Evolutionary conservation across 192 early-diverging fungal genomes (phyloP), one percentile per base, ranked within the genome.

Genomic region (Umbelopsis sp.): DNA sequence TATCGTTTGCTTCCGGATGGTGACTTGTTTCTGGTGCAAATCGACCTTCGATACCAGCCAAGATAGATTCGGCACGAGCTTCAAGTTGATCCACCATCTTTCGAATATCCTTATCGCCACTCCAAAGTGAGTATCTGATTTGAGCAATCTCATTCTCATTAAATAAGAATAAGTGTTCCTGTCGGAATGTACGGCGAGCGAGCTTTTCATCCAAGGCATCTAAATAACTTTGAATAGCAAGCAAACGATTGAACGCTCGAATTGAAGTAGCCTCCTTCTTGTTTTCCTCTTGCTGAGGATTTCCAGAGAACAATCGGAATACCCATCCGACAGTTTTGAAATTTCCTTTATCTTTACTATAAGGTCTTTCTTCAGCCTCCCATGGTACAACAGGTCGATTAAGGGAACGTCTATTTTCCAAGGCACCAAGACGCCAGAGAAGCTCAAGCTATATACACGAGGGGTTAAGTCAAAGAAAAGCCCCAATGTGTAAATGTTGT

Each of bases 241-340:
- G 68, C 20, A 89, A 70, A 10, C 87, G 84, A 65, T 89, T 87
- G 53, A 86, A 87, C 12, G 86, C 87, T 25, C 87, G 79, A 36
- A 87, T 82, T 5, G 84, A 80, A 1, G 84, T 78, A 0, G 87
- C 83, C 59, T 87, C 84, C 47, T 82, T 83, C 47, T 85, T 84
- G 54, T 82, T 84, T 51, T 83, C 83, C 70, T 89, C 87, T 74
- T 89, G 87, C n/a, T 79, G 80, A 8, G 80, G 71, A 65, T 87
- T 82, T 47, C 87, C 87, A 25, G 84, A 86, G 21, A 89, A 89
- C 11, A 89, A 70, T 36, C 87, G 81, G 71, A 84, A 87, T 32
- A 89, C 86, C 86, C 85, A 89, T 17, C 87, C 87, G 2, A 86
- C 78, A 24, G 75, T 83, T 66, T 76, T 83, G 56, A 83, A 89